These are phyloP conservation scores for Phytophthora crassamura DNA, from an alignment of 352 stramenopile genomes.

Conservation along the genomic window DNA sequence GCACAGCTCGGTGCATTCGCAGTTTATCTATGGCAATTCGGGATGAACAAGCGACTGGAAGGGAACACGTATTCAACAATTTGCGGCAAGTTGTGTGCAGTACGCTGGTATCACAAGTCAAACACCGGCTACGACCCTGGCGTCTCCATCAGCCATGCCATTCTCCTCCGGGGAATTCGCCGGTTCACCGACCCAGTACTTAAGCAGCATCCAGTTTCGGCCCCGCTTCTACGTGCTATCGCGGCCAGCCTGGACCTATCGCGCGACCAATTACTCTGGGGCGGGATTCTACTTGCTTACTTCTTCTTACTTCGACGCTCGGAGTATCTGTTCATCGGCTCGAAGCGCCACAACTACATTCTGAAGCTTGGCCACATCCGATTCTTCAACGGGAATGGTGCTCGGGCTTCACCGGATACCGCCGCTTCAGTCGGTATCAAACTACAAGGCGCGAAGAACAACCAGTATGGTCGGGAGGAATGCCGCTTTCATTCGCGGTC, in stretches of 20 bases:
- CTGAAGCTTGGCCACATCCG: no score
- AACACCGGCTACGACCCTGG: slow-evolving; percentile 12
- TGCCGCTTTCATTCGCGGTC: not conserved
- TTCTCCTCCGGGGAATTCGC: slow-evolving; percentile 13
- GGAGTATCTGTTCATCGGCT: slow-evolving; percentile 9
- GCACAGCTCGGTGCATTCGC: slow-evolving; percentile 14
- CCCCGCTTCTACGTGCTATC: no score
- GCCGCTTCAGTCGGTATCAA: not conserved
- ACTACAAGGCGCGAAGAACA: slow-evolving; percentile 9
- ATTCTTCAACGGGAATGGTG: no score
- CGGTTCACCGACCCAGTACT: slow-evolving; percentile 13
- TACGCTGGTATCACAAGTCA: slow-evolving; percentile 25
- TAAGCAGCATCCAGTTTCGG: slow-evolving; percentile 29
- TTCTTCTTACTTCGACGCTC: slow-evolving; percentile 12
- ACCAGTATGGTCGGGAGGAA: slow-evolving; percentile 4
- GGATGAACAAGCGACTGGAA: slow-evolving; percentile 8
- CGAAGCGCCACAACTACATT: no score
- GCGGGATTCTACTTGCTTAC: slow-evolving; percentile 8
- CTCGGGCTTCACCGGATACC: not conserved
- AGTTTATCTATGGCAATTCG: slow-evolving; percentile 23
- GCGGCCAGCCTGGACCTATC: no score
- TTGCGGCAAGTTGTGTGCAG: slow-evolving; percentile 19
- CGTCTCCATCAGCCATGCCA: slow-evolving; percentile 10
- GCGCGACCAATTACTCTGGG: slow-evolving; percentile 7
- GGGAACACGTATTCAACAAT: slow-evolving; percentile 27